Evolutionary conservation across 2,329 filamentous ascomycete species (phyloP), one percentile per base, ranked within the genome.

Genomic region (Biscogniauxia sp.): DNA sequence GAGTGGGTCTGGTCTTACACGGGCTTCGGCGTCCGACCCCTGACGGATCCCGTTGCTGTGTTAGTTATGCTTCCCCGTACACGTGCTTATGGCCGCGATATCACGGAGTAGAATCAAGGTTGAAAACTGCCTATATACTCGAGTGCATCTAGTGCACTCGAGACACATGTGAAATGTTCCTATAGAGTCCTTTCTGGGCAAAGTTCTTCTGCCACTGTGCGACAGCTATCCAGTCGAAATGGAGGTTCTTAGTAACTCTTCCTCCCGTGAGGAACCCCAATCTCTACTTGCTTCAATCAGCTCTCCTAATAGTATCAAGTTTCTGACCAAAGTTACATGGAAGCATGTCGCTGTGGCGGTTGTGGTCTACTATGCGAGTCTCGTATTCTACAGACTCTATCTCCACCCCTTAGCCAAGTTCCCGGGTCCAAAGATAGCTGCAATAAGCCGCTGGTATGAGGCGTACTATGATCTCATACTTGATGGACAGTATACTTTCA

Each of bases 401-500:
- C 32, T 57, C 17, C 55, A 57, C 51, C 55, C 55, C 51, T 49
- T 57, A 13, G 45, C 55, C 5, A 53, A 57, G 45, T 37, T 41
- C 17, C 55, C 55, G 15, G 55, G 55, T n/a, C 55, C 55, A 15
- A 64, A 53, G 49, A 45, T 64, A 13, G 62, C 62, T 5, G 62
- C 62, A n/a, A 45, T 59, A 17, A 57, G 57, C 28, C 56, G 53
- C 1, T 61, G 23, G 45, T 64, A 64, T 25, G 62, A 64, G 53
- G 56, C 41, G 3, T 61, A 62, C 26, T 62, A 62, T 32, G 62
- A 64, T 17, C 20, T 64, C 50, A 49, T 53, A 25, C 56, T 45
- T 8, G 55, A 32, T 49, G 60, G 60, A 26, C 60, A 62, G 9
- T 64, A 61, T 41, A 62, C 60, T n/a, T 62, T 62, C 54, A 62